Evolutionary conservation across 2,329 filamentous ascomycete species (phyloP).

Genomic region (Colletotrichum higginsianum): DNA sequence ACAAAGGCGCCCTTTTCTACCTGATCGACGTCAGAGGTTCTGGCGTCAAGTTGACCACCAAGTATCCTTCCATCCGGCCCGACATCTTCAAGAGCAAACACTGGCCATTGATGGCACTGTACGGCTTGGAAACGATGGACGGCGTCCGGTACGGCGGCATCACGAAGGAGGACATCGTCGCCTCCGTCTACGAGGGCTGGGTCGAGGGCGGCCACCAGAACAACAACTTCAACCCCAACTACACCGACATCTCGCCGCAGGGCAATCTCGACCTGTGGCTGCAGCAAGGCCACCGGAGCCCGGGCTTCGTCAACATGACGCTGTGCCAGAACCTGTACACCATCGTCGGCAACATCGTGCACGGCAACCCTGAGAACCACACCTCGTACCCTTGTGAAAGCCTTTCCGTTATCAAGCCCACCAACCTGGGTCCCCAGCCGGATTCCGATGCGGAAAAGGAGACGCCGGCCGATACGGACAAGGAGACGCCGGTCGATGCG

Average conservation of each 20-base stretch:
- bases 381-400: constrained; percentile 8
- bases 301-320: constrained; percentile 14
- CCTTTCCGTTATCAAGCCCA: too few species aligned
- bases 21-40: constrained; percentile 13
- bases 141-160: constrained; percentile 9
- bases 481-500: too few species aligned
- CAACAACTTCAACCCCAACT: constrained; percentile 15
- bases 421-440: too few species aligned
- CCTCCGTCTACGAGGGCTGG: constrained; percentile 17
- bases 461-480: too few species aligned
- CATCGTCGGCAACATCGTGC: constrained; percentile 3
- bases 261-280: not conserved
- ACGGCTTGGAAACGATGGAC: constrained; percentile 10
- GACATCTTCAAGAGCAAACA: constrained; percentile 16
- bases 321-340: constrained; percentile 18
- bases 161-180: constrained; percentile 23
- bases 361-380: not conserved
- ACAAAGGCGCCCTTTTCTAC: constrained; percentile 17
- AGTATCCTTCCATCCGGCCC: constrained; percentile 12
- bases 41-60: constrained; percentile 9
- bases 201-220: constrained; percentile 6
- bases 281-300: not conserved
- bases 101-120: not conserved
- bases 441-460: too few species aligned
- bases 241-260: constrained; percentile 14